Base-by-base conservation (phyloP, 169 alveolate species). In the Theileria equi region DNA sequence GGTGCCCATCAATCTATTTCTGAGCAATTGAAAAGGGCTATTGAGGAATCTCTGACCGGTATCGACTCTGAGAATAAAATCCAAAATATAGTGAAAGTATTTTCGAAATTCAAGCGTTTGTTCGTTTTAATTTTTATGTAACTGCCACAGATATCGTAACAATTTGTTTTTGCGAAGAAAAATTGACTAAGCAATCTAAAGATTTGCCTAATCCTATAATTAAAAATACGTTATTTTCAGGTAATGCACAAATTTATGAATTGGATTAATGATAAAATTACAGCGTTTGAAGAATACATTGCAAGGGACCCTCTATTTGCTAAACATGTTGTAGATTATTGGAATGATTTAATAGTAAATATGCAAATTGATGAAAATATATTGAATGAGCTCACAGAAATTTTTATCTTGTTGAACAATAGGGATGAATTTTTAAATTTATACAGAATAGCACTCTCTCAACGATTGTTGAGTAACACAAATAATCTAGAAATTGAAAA, bases 1-100 rank as follows among this genome's bases (percentile, higher is more conserved):
- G 55, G 50, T 11, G 8, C 36, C 16, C 3, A 58, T 8, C 28
- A 26, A 28, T 5, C 8, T 5, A 43, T 74, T 3, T 63, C 43
- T 4, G 45, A 62, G 29, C 23, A 47, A 4, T 28, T 74, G 54
- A 74, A 53, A 17, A 5, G 23, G 1, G 53, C 13, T 25, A 45
- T 74, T 5, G 59, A 31, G 5, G 29, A 31, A 19, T 7, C 16
- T 2, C 3, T 38, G 10, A 43, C 36, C 16, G 17, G 7, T 19
- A 40, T 17, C 17, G 38, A 40, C 23, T 13, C 1, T 13, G 2
- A 43, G 19, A 28, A 44, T 2, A 44, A 31, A 2, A 44, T 59
- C 10, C 3, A 5, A 6, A 13, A 38, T 38, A 13, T 38, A 38
- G n/a, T 38, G 13, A 38, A 13, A 38, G 13, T 13, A 38, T 38